These are phyloP conservation scores for Phytopythium boreale DNA, from an alignment of 352 stramenopile species.

Conservation along the genomic window DNA sequence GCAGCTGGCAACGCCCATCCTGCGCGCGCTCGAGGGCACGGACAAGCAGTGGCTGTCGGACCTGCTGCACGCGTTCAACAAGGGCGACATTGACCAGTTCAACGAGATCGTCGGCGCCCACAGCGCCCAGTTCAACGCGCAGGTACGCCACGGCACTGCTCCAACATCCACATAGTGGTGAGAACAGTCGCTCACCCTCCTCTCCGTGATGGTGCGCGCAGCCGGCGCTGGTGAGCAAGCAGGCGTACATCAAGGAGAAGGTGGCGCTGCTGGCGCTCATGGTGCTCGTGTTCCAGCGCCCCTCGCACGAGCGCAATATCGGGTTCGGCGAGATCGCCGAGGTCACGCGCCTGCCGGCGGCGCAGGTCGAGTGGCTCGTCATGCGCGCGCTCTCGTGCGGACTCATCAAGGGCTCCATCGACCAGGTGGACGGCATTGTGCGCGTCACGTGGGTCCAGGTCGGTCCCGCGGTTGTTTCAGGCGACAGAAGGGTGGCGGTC, in stretches of 20 bases:
- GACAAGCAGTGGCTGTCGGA: constrained; percentile 94
- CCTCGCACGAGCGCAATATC: constrained; percentile 92
- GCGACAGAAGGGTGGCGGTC: neutral
- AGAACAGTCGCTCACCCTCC: neutral
- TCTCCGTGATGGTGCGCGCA: constrained; percentile 25
- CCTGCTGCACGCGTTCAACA: constrained; percentile 93
- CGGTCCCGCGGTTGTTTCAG: neutral
- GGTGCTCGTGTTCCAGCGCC: constrained; percentile 96
- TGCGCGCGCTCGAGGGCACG: constrained; percentile 88
- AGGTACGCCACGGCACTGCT: constrained; percentile 11
- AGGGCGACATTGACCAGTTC: constrained; percentile 95
- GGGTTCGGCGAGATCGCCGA: constrained; percentile 93
- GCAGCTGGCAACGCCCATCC: constrained; percentile 91
- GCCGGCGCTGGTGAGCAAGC: constrained; percentile 91
- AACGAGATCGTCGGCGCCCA: constrained; percentile 81
- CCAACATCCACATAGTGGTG: neutral
- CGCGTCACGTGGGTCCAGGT: constrained; percentile 96
- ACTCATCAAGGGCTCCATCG: constrained; percentile 94
- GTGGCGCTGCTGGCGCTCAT: constrained; percentile 96
- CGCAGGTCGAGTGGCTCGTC: constrained; percentile 97
- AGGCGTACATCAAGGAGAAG: constrained; percentile 97
- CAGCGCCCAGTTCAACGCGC: constrained; percentile 79
- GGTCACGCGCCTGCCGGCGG: constrained; percentile 71
- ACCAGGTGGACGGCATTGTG: constrained; percentile 92
- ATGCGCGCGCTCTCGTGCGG: constrained; percentile 96